Percentiles rank a stretch among this genome's conserved stretches.
These are phyloP conservation scores for Sabuloglossum arenarium DNA, from an alignment of 495 filamentous ascomycete genomes.

Conservation along the genomic window DNA sequence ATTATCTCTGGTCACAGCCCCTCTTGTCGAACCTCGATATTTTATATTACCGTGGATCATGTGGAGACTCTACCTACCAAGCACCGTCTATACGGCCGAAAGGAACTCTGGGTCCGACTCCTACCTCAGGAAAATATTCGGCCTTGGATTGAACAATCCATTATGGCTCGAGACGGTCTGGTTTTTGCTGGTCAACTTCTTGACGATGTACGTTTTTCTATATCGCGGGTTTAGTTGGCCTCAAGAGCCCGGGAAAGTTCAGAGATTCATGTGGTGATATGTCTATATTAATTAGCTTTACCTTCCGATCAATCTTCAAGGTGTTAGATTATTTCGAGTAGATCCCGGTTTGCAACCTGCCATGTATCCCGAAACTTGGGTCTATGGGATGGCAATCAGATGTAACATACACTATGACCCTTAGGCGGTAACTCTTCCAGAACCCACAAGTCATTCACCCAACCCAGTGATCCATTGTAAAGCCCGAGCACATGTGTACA, in stretches of 20 bases:
- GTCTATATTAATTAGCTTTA: neutral
- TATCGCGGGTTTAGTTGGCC: constrained; percentile 5
- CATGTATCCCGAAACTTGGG: too few species aligned
- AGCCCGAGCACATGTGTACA: too few species aligned
- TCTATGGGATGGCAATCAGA: too few species aligned
- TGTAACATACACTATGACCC: too few species aligned
- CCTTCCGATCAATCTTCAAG: too few species aligned
- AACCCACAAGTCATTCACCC: too few species aligned
- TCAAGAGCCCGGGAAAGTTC: constrained; percentile 7
- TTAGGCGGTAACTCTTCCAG: too few species aligned
- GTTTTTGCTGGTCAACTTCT: constrained; percentile 6
- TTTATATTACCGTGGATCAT: constrained; percentile 91
- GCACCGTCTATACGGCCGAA: neutral
- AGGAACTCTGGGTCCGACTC: neutral
- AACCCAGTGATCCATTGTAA: too few species aligned
- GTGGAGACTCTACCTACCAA: constrained; percentile 56
- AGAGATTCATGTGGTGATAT: constrained; percentile 10
- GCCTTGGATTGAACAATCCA: neutral
- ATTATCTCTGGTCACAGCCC: constrained; percentile 64
- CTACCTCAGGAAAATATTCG: neutral
- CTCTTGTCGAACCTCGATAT: constrained; percentile 85
- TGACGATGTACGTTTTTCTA: constrained; percentile 6
- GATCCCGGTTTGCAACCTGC: too few species aligned
- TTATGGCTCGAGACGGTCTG: constrained; percentile 7
- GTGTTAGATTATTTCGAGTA: too few species aligned